Conservation (phyloP, 768 basidiomycete genomes). For the Hirschioporus abietinus region DNA sequence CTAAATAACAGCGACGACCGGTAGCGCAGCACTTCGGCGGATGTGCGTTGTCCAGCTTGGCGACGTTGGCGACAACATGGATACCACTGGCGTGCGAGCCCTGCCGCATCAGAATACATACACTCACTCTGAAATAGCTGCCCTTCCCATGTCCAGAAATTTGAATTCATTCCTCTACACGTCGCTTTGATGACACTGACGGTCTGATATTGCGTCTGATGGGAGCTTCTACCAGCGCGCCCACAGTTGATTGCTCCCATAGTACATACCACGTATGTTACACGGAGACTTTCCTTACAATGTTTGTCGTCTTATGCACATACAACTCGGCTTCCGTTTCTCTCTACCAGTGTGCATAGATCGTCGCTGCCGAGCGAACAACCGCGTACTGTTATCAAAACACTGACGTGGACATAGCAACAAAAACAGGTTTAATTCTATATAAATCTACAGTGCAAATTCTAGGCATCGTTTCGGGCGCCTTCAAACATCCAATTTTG, state of each 20-base stretch:
- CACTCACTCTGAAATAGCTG: not conserved
- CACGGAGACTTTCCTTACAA: not conserved
- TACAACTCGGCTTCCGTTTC: too few species aligned
- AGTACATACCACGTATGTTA: not conserved
- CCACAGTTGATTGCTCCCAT: not conserved
- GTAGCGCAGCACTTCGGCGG: not conserved
- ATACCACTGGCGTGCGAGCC: not conserved
- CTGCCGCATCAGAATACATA: not conserved
- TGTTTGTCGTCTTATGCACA: not conserved
- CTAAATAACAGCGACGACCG: constrained; percentile 1
- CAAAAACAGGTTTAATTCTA: not conserved
- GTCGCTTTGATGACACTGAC: not conserved
- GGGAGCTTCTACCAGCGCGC: too few species aligned
- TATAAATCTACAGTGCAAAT: not conserved
- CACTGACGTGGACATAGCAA: not conserved
- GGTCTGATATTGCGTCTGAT: not conserved
- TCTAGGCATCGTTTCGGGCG: not conserved
- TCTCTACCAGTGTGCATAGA: too few species aligned
- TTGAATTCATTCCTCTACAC: not conserved
- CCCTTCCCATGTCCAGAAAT: not conserved
- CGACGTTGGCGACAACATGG: not conserved
- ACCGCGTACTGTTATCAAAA: too few species aligned
- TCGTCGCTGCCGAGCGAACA: too few species aligned
- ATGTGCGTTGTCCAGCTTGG: not conserved
- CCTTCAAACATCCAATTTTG: not conserved